Conservation (phyloP, 2,329 filamentous ascomycete species). For the Aspergillus sp. region DNA sequence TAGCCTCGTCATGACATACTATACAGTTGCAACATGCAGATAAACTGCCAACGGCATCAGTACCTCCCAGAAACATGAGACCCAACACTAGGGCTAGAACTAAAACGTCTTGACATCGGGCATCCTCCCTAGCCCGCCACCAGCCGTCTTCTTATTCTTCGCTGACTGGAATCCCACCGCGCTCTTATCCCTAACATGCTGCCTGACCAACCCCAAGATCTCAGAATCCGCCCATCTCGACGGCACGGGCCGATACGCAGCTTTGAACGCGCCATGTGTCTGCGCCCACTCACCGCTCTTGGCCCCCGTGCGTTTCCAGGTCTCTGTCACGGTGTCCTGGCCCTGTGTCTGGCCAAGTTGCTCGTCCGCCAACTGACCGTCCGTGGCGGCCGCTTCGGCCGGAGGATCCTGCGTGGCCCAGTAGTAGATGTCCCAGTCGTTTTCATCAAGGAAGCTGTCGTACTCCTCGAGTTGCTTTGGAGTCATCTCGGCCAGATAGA, state of each 20-base stretch:
- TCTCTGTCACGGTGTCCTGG: conserved; percentile 33
- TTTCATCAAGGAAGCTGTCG: conserved; percentile 92
- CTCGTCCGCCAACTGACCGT: conserved; percentile 4
- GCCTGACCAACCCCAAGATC: conserved; percentile 65
- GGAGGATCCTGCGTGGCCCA: conserved; percentile 83
- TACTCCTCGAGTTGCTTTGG: conserved; percentile 68
- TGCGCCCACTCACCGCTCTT: conserved; percentile 84
- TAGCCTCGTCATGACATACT: no score
- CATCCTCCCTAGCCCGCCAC: conserved; percentile 41
- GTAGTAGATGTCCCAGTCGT: conserved; percentile 99
- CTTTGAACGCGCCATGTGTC: conserved; percentile 88
- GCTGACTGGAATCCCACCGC: conserved; percentile 39
- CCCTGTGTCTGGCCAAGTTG: conserved; percentile 23
- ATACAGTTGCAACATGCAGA: not conserved
- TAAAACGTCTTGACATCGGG: conserved; percentile 39
- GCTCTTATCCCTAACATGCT: conserved; percentile 68
- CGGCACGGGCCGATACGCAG: conserved; percentile 85
- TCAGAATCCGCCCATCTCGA: conserved; percentile 75
- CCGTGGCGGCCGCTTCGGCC: conserved; percentile 16
- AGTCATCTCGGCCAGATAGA: conserved; percentile 67
- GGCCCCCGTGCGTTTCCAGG: conserved; percentile 45
- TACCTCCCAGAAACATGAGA: not conserved
- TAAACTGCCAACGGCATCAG: no score
- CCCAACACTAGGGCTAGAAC: conserved; percentile 2
- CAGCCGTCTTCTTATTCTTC: conserved; percentile 29